These are phyloP conservation scores for Fomitiporia mediterranea DNA, from an alignment of 1,284 basidiomycete genomes.

Conservation along the genomic window DNA sequence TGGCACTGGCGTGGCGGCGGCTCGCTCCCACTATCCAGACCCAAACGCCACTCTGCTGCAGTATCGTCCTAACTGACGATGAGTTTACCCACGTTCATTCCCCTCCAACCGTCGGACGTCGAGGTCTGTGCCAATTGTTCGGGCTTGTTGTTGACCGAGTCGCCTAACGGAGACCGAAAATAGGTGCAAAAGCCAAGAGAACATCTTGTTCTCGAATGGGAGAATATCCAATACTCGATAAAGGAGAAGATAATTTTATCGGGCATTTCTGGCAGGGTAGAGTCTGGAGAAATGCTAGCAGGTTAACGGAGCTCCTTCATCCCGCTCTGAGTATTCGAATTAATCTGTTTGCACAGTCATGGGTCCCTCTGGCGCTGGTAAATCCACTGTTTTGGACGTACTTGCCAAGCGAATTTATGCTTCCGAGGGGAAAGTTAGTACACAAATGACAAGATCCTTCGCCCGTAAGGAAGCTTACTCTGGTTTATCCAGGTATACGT, in stretches of 20 bases:
- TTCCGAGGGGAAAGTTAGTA: constrained; percentile 30
- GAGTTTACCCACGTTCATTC: not conserved
- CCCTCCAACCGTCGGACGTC: not conserved
- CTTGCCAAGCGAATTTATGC: constrained; percentile 38
- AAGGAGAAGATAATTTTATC: constrained; percentile 12
- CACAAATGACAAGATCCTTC: too few species aligned
- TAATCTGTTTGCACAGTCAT: constrained; percentile 32
- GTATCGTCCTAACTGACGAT: not conserved
- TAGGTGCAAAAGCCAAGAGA: constrained; percentile 1
- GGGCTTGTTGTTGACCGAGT: not conserved
- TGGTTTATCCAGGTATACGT: constrained; percentile 19
- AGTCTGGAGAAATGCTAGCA: constrained; percentile 40
- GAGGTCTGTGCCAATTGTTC: not conserved
- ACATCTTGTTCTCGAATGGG: constrained; percentile 11
- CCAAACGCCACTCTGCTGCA: not conserved
- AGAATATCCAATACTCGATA: constrained; percentile 8
- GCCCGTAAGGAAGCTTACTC: not conserved
- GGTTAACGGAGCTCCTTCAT: constrained; percentile 22
- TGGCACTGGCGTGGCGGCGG: not conserved
- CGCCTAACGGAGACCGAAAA: not conserved
- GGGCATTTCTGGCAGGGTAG: constrained; percentile 37
- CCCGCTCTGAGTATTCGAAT: too few species aligned
- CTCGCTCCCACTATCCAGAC: not conserved
- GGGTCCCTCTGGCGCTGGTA: constrained; percentile 49
- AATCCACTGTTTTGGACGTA: constrained; percentile 40